Evolutionary conservation across 1,284 basidiomycete species (phyloP).

Genomic region (Cryptococcus hybrid): DNA sequence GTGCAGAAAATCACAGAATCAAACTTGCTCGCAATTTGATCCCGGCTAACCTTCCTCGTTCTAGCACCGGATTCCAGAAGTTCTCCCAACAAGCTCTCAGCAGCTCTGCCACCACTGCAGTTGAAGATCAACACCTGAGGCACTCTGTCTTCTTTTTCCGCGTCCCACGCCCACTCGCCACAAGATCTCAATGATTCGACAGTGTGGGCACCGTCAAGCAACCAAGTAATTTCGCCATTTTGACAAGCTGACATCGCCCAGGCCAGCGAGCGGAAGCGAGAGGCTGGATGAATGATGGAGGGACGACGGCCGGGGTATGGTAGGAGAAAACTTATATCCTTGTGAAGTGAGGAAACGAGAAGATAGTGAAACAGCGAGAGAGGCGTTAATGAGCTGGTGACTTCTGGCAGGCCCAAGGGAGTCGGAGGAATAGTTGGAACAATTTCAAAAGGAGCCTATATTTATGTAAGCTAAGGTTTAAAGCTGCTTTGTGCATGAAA

Average conservation of each 20-base stretch:
- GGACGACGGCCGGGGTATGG: slow-evolving; percentile 49
- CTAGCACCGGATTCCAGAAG: slow-evolving; percentile 52
- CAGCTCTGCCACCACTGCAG: slow-evolving; percentile 88
- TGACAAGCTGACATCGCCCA: slow-evolving; percentile 91
- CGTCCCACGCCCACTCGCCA: slow-evolving; percentile 65
- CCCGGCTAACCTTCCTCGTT: slow-evolving; percentile 45
- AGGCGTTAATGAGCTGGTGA: slow-evolving; percentile 90
- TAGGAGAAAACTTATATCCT: slow-evolving; percentile 28
- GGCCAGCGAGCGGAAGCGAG: slow-evolving; percentile 82
- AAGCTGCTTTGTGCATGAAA: not conserved
- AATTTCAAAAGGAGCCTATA: slow-evolving; percentile 31
- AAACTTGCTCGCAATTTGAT: slow-evolving; percentile 58
- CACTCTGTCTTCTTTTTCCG: slow-evolving; percentile 7
- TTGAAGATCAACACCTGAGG: slow-evolving; percentile 84
- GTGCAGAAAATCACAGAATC: slow-evolving; percentile 89
- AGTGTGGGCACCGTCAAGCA: slow-evolving; percentile 95
- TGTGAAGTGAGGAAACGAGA: slow-evolving; percentile 63
- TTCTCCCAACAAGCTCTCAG: slow-evolving; percentile 64
- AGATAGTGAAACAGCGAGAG: slow-evolving; percentile 76
- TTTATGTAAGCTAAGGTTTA: slow-evolving; percentile 57
- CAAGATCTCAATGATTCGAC: slow-evolving; percentile 84
- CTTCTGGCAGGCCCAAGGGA: slow-evolving; percentile 70
- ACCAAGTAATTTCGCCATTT: slow-evolving; percentile 71
- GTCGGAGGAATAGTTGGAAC: slow-evolving; percentile 33
- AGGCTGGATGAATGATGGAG: slow-evolving; percentile 60